Evolutionary conservation across 2,329 filamentous ascomycete genomes (phyloP).

Genomic region (Penicillium decumbens): DNA sequence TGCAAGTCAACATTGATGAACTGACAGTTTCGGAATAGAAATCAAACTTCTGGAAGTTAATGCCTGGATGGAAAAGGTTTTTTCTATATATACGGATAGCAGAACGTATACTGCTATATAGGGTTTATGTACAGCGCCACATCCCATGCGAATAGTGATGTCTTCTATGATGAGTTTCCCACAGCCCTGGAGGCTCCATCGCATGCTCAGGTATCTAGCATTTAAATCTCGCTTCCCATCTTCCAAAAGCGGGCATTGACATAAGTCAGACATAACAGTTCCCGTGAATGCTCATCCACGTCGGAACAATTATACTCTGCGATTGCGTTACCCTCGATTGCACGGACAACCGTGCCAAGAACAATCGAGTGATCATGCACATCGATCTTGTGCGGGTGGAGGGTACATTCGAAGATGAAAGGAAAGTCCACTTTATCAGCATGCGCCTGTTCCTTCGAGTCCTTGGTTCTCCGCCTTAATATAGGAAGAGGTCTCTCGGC

Average conservation of each 20-base stretch:
- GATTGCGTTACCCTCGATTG: constrained; percentile 17
- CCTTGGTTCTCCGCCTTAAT: constrained; percentile 18
- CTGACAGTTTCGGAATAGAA: background rate
- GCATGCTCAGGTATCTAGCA: too few relatives aligned
- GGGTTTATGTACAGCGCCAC: background rate
- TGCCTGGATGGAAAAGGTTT: background rate
- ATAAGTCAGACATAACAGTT: constrained; percentile 38
- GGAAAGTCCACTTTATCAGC: constrained; percentile 29
- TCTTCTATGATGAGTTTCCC: background rate
- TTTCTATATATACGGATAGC: background rate
- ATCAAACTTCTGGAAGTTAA: background rate
- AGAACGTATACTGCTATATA: background rate
- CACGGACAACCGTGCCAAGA: constrained; percentile 34
- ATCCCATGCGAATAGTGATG: background rate
- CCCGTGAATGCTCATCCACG: constrained; percentile 11
- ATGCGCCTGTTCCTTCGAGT: background rate
- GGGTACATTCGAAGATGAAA: constrained; percentile 39
- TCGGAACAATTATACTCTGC: constrained; percentile 4
- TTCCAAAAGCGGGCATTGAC: constrained; percentile 43
- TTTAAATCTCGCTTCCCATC: constrained; percentile 35
- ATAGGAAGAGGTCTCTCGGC: constrained; percentile 25
- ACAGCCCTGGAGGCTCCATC: background rate
- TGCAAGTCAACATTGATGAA: background rate
- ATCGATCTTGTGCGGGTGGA: constrained; percentile 34
- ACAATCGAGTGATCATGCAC: constrained; percentile 42